A percentile compares a stretch with the other conserved stretches of the same genome.
These are phyloP conservation scores for Yarrowia keelungensis DNA, from an alignment of 805 yeast genomes.

Conservation along the genomic window DNA sequence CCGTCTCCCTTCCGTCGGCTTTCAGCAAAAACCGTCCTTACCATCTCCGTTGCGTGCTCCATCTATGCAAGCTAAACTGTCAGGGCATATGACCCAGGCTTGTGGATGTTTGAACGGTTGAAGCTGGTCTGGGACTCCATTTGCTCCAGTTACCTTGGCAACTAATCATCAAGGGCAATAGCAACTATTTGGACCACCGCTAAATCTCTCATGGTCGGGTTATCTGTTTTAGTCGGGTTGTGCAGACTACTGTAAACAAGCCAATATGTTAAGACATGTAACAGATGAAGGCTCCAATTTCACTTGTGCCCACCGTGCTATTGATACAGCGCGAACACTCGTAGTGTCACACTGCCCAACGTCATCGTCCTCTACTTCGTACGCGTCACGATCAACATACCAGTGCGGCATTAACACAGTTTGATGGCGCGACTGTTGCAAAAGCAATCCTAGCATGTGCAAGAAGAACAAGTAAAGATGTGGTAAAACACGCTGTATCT, in stretches of 20 bases:
- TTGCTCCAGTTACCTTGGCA: slow-evolving; percentile 1
- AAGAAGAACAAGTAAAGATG: neutral
- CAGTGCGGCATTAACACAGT: slow-evolving; percentile 30
- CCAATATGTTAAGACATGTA: too few relatives aligned
- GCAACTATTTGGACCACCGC: too few relatives aligned
- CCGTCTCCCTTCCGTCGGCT: neutral
- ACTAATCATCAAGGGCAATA: neutral
- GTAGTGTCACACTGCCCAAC: too few relatives aligned
- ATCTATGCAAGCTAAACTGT: slow-evolving; percentile 1
- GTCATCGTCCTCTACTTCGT: too few relatives aligned
- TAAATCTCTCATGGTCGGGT: too few relatives aligned
- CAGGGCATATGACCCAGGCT: slow-evolving; percentile 11
- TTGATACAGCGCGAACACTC: too few relatives aligned
- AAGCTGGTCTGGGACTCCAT: too few relatives aligned
- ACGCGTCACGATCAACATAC: slow-evolving; percentile 24
- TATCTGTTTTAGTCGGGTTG: too few relatives aligned
- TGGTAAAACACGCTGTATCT: too few relatives aligned
- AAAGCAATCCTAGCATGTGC: slow-evolving; percentile 12
- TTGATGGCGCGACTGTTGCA: slow-evolving; percentile 8
- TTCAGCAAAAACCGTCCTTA: neutral
- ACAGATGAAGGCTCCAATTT: too few relatives aligned
- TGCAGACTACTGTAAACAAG: too few relatives aligned
- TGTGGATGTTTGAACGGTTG: slow-evolving; percentile 1
- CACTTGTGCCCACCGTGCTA: neutral
- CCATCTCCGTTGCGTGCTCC: neutral